Conservation (phyloP, 768 basidiomycete genomes). For the Omphalotus guepiniiformis region DNA sequence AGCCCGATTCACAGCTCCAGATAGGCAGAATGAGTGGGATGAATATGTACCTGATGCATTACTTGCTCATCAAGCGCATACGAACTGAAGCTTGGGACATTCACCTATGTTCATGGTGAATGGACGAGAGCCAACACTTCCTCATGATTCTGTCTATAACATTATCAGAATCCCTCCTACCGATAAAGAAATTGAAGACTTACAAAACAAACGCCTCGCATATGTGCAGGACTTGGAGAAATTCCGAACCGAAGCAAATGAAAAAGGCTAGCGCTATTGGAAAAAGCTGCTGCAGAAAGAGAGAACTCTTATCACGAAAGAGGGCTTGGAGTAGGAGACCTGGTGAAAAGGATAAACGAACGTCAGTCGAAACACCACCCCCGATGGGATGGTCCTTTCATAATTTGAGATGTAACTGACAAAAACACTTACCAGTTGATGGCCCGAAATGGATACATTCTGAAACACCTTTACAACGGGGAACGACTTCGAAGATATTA, state of each 20-base stretch:
- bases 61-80: slow-evolving; percentile 15
- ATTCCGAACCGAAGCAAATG: slow-evolving; percentile 14
- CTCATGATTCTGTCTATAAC: slow-evolving; percentile 13
- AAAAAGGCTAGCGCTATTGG: slow-evolving; percentile 11
- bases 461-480: slow-evolving; percentile 11
- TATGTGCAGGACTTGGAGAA: slow-evolving; percentile 15
- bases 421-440: slow-evolving; percentile 19
- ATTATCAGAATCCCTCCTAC: slow-evolving; percentile 14
- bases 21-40: slow-evolving; percentile 13
- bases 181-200: slow-evolving; percentile 13
- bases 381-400: slow-evolving; percentile 20
- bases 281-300: slow-evolving; percentile 11
- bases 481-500: slow-evolving; percentile 4
- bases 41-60: slow-evolving; percentile 16
- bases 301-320: slow-evolving; percentile 14
- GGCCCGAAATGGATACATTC: slow-evolving; percentile 11
- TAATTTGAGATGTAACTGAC: slow-evolving; percentile 6
- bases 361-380: slow-evolving; percentile 17
- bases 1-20: slow-evolving; percentile 9
- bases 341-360: slow-evolving; percentile 14
- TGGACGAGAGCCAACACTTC: slow-evolving; percentile 14
- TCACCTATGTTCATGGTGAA: slow-evolving; percentile 15
- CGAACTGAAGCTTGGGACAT: slow-evolving; percentile 8
- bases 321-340: slow-evolving; percentile 15
- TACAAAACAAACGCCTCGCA: slow-evolving; percentile 14